Conservation (phyloP, 768 basidiomycete species). For the Cystobasidium onofrii region DNA sequence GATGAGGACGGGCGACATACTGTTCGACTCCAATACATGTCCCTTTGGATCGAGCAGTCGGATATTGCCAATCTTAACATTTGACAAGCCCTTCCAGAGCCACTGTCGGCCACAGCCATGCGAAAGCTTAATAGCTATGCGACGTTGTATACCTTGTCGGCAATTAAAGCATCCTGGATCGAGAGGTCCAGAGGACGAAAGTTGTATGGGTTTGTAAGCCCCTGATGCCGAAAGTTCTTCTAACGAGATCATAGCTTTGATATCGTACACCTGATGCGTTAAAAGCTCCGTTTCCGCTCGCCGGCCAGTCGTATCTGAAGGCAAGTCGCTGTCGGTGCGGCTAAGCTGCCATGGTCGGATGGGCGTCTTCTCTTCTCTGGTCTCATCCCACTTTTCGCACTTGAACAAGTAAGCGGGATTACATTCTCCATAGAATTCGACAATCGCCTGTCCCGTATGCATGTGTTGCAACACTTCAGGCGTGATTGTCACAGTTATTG, state of each 20-base stretch:
- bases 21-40: constrained; percentile 62
- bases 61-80: constrained; percentile 70
- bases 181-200: constrained; percentile 62
- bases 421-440: constrained; percentile 82
- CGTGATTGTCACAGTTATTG: constrained; percentile 68
- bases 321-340: background rate
- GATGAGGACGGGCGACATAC: constrained; percentile 61
- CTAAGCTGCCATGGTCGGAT: constrained; percentile 9
- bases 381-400: constrained; percentile 86
- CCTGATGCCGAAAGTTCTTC: constrained; percentile 79
- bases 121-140: constrained; percentile 63
- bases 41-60: constrained; percentile 77
- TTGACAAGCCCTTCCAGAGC: constrained; percentile 72
- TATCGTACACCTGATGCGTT: constrained; percentile 75
- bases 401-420: constrained; percentile 76
- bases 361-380: constrained; percentile 57
- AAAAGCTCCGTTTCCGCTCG: constrained; percentile 89
- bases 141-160: constrained; percentile 87
- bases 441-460: constrained; percentile 65
- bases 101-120: constrained; percentile 84
- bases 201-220: constrained; percentile 71
- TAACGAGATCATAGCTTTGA: constrained; percentile 78
- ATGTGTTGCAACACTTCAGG: constrained; percentile 66
- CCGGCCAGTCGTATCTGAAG: constrained; percentile 46
- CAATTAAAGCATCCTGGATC: constrained; percentile 80